Conservation (phyloP, 2,329 filamentous ascomycete species). For the Fusarium marasasianum region DNA sequence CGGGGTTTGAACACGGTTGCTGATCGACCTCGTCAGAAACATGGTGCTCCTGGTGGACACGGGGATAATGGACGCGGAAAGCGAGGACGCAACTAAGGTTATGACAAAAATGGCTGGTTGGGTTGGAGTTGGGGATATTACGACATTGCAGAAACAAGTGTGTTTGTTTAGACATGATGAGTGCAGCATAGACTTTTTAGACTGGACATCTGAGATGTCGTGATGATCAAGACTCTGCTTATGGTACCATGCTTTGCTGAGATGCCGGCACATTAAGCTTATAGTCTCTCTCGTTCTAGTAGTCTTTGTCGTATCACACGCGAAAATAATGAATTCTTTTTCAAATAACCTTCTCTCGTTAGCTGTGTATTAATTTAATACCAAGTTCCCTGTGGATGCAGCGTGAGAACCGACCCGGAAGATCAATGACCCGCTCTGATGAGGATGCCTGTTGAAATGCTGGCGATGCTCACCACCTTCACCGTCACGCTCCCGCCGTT, state of each 20-base stretch:
- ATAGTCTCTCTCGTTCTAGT: accelerated
- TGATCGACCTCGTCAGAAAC: slow-evolving; percentile 50
- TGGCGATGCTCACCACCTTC: neutral
- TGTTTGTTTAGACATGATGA: neutral
- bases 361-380: accelerated
- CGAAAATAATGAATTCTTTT: accelerated
- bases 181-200: slow-evolving; percentile 17
- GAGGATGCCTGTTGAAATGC: too few species aligned
- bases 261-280: accelerated
- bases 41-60: slow-evolving; percentile 18
- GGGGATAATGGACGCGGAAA: slow-evolving; percentile 13
- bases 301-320: accelerated
- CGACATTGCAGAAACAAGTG: neutral
- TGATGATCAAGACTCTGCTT: neutral
- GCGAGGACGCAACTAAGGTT: slow-evolving; percentile 10
- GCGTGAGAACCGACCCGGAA: too few species aligned
- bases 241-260: neutral
- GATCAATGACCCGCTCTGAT: neutral
- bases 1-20: slow-evolving; percentile 59
- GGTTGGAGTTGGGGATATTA: slow-evolving; percentile 16
- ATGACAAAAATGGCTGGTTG: neutral
- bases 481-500: neutral
- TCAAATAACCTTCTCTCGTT: accelerated
- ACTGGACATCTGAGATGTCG: neutral
- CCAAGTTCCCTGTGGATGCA: too few species aligned